Percentiles rank a stretch among this genome's conserved stretches.
These are phyloP conservation scores for Penicillium corylophilum DNA, from an alignment of 2,329 filamentous ascomycete genomes.

Conservation along the genomic window DNA sequence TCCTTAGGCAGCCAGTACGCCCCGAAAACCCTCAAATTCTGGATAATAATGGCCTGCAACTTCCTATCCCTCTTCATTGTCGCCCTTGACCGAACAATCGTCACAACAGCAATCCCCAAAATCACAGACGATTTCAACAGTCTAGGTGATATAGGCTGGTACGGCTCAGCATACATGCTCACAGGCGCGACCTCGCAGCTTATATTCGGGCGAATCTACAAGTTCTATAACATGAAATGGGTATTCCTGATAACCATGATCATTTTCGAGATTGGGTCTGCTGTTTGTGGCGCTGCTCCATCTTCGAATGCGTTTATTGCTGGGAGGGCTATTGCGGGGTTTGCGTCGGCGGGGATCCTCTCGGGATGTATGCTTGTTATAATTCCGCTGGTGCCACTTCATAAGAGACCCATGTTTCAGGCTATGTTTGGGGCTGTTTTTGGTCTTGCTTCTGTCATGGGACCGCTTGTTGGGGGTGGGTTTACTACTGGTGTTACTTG, in stretches of 20 bases:
- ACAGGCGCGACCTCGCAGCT: constrained; percentile 37
- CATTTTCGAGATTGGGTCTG: neutral
- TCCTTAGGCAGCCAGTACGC: neutral
- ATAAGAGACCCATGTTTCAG: constrained; percentile 26
- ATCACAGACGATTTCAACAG: constrained; percentile 25
- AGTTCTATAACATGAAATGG: constrained; percentile 36
- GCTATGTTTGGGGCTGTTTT: constrained; percentile 23
- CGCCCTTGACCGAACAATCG: constrained; percentile 46
- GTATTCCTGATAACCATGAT: constrained; percentile 22
- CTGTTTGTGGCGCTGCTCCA: constrained; percentile 32
- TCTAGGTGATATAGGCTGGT: constrained; percentile 62
- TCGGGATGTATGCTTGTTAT: constrained; percentile 17
- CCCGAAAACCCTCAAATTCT: neutral
- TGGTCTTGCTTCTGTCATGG: constrained; percentile 27
- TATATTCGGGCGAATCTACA: constrained; percentile 38
- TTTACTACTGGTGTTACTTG: constrained; percentile 22
- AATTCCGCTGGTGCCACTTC: constrained; percentile 5
- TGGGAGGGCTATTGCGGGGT: constrained; percentile 32
- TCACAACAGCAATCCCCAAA: constrained; percentile 24
- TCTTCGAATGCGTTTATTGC: constrained; percentile 31
- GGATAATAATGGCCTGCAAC: neutral
- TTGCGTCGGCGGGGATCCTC: constrained; percentile 29
- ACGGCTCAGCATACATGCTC: constrained; percentile 52
- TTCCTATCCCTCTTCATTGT: constrained; percentile 25
- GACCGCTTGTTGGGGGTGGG: constrained; percentile 24